Evolutionary conservation across 116 monocot genomes (phyloP), one percentile per base, ranked within the genome.

Genomic region (Trichopus zeylanicus): DNA sequence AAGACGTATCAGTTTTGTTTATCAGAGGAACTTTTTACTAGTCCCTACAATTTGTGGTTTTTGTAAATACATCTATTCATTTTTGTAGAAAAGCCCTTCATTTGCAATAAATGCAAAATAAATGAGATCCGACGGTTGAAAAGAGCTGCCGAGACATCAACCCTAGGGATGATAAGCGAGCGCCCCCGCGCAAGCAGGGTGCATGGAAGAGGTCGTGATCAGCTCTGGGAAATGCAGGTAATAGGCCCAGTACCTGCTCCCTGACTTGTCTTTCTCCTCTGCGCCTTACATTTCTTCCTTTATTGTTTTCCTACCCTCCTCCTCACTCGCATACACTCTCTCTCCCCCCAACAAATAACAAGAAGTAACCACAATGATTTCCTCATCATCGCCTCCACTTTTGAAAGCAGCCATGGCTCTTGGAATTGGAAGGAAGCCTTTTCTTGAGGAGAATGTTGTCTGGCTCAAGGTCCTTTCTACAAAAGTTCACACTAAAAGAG

Each of bases 361-460:
- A n/a, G n/a, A n/a, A n/a, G n/a, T n/a, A n/a, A n/a, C n/a, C n/a
- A n/a, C n/a, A n/a, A n/a, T n/a, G n/a, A n/a, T n/a, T n/a, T n/a
- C n/a, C n/a, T 42, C 42, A 42, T 42, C 42, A 42, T 16, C 42
- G 3, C 8, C 42, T n/a, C 42, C 13, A 13, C 42, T n/a, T 37
- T 11, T 37, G 15, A 37, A 8, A 8, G 16, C 16, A 16, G 2
- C 39, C 39, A 39, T 39, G 7, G 9, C 39, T 16, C 13, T 42
- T 9, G 42, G 39, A 42, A n/a, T 11, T 3, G 15, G 42, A 42
- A n/a, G n/a, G 71, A 67, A 67, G 66, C 57, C 71, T 77, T 68
- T 48, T 13, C 66, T 66, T 77, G 76, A 77, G 77, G 71, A 71
- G 77, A 77, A 77, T 77, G 77, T 77, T 71, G 77, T 77, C 71